These are phyloP conservation scores for Ceratocystis papillata DNA, from an alignment of 2,329 filamentous ascomycete species.

Conservation along the genomic window DNA sequence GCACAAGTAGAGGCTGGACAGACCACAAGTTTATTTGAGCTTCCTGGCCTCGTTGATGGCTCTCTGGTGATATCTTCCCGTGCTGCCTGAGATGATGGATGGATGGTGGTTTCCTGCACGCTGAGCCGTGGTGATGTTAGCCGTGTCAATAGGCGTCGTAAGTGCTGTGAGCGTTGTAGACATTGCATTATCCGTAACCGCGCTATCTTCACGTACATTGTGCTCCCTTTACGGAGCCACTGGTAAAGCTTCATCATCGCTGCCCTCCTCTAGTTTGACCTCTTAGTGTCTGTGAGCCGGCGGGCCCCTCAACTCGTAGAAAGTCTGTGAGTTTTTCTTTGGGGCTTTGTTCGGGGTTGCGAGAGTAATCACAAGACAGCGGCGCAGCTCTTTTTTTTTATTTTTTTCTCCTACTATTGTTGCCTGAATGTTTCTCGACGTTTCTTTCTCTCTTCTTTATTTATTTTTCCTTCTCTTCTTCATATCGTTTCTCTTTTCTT, in stretches of 20 bases:
- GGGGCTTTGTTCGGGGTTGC: background rate
- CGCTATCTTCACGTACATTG: too few species aligned
- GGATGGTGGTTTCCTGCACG: too few species aligned
- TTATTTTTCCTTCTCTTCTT: background rate
- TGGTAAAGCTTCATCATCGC: too few species aligned
- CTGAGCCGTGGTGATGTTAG: too few species aligned
- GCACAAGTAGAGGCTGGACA: too few species aligned
- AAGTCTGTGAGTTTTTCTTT: slow-evolving; percentile 3
- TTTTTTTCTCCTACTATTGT: slow-evolving; percentile 9
- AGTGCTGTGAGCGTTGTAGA: too few species aligned
- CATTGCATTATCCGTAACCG: too few species aligned
- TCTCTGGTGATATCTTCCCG: too few species aligned
- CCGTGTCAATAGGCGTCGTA: too few species aligned
- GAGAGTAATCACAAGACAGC: slow-evolving; percentile 5
- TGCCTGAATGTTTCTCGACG: background rate
- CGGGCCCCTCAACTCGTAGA: background rate
- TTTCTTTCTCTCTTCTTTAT: slow-evolving; percentile 15
- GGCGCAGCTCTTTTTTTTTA: slow-evolving; percentile 1
- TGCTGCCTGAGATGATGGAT: too few species aligned
- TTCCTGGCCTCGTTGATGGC: background rate
- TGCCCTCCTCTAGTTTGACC: too few species aligned
- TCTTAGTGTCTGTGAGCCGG: background rate
- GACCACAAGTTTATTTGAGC: background rate
- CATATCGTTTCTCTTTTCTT: background rate
- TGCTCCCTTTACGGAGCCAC: too few species aligned